Percentiles rank a stretch among this genome's conserved stretches.
Conservation (phyloP, 345 rosid genomes). For the Raphanus raphanistrum region DNA sequence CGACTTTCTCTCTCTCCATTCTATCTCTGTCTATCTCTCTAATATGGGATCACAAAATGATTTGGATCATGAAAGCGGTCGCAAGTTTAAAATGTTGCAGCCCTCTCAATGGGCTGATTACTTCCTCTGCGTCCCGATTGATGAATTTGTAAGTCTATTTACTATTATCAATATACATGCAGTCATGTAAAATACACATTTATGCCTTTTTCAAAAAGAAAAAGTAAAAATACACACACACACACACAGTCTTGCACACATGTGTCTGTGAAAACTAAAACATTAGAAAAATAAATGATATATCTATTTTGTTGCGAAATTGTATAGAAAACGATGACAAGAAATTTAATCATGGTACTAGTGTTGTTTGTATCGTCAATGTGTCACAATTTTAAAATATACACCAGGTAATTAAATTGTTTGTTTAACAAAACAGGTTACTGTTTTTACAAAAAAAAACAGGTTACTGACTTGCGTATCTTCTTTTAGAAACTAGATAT, state of each 20-base stretch:
- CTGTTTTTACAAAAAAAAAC: too few species aligned
- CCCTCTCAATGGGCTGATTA: not conserved
- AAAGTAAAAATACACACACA: too few species aligned
- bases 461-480: not conserved
- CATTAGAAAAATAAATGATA: not conserved
- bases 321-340: not conserved
- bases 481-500: constrained; percentile 4
- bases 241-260: too few species aligned
- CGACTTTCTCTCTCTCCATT: not conserved
- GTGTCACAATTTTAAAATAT: not conserved
- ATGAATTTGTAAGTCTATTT: not conserved
- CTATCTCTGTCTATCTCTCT: not conserved
- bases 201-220: too few species aligned
- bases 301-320: not conserved
- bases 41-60: not conserved
- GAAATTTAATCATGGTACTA: not conserved
- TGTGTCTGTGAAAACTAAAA: not conserved
- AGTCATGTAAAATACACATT: too few species aligned
- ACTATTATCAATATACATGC: not conserved
- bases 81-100: not conserved
- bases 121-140: not conserved
- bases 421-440: not conserved
- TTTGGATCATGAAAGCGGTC: not conserved
- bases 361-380: not conserved
- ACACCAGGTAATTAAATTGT: too few species aligned